Evolutionary conservation across 1,284 basidiomycete genomes (phyloP).

Genomic region (Trichosporon inkin): DNA sequence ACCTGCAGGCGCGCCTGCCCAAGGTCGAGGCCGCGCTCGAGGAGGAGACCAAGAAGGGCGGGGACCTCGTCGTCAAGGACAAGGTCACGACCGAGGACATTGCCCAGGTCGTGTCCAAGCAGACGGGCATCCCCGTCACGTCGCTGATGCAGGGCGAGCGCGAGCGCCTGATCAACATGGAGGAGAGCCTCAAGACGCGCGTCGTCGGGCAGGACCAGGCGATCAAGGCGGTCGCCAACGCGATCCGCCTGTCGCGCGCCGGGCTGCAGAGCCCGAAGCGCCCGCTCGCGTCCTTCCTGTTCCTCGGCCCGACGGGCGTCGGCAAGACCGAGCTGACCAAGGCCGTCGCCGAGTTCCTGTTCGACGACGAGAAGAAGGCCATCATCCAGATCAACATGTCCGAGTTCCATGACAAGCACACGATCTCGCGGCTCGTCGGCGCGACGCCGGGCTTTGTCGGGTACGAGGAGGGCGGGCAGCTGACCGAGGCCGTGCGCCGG

Average conservation of each 20-base stretch:
- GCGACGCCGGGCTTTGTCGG: constrained; percentile 91
- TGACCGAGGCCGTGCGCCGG: constrained; percentile 80
- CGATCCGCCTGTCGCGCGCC: constrained; percentile 83
- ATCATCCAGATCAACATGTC: constrained; percentile 89
- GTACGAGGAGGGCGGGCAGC: constrained; percentile 75
- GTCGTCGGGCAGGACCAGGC: constrained; percentile 88
- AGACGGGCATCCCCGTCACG: constrained; percentile 87
- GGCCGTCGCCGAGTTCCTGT: constrained; percentile 76
- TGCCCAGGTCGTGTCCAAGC: constrained; percentile 77
- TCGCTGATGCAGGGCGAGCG: constrained; percentile 83
- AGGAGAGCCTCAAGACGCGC: constrained; percentile 65
- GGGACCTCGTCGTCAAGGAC: constrained; percentile 67
- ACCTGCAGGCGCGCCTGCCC: constrained; percentile 70
- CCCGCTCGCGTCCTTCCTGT: constrained; percentile 86
- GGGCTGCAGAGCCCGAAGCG: constrained; percentile 80
- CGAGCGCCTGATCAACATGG: constrained; percentile 90
- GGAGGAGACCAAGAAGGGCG: constrained; percentile 52
- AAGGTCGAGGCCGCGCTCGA: constrained; percentile 57
- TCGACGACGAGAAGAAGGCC: constrained; percentile 78
- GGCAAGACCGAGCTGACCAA: constrained; percentile 83
- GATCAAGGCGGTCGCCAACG: constrained; percentile 72
- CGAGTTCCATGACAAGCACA: constrained; percentile 86
- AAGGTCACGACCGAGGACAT: constrained; percentile 85
- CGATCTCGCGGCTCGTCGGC: constrained; percentile 82
- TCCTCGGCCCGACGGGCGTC: constrained; percentile 73